These are phyloP conservation scores for Spathaspora sp. DNA, from an alignment of 1,139 yeast species.

Conservation along the genomic window DNA sequence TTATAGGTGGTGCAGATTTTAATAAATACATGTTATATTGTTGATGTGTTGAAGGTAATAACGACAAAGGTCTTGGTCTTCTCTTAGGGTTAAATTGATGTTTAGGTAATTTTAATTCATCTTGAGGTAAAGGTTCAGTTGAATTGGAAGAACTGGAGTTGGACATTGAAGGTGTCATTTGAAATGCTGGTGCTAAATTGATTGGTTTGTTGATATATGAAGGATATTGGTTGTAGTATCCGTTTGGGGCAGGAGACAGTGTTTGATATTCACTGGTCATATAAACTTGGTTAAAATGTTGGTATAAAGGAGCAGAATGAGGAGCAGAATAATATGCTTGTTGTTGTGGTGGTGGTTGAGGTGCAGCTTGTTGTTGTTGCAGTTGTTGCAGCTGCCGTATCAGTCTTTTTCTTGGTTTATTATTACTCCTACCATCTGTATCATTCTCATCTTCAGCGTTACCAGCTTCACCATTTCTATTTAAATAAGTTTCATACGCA, in stretches of 20 bases:
- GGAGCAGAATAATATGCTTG: slow-evolving; percentile 8
- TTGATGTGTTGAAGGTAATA: slow-evolving; percentile 33
- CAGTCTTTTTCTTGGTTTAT: slow-evolving; percentile 7
- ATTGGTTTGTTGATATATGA: slow-evolving; percentile 2
- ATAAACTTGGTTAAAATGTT: background rate
- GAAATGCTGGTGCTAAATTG: slow-evolving; percentile 7
- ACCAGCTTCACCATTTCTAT: slow-evolving; percentile 12
- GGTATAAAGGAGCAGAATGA: slow-evolving; percentile 3
- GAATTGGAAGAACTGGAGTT: slow-evolving; percentile 6
- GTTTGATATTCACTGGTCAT: slow-evolving; percentile 2
- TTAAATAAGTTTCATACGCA: slow-evolving; percentile 59
- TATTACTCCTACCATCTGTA: slow-evolving; percentile 4
- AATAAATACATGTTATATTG: slow-evolving; percentile 17
- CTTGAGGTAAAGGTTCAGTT: slow-evolving; percentile 5
- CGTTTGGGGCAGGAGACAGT: background rate
- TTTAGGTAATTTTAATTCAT: slow-evolving; percentile 25
- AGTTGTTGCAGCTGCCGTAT: slow-evolving; percentile 6
- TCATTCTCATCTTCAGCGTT: slow-evolving; percentile 1
- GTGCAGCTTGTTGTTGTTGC: slow-evolving; percentile 7
- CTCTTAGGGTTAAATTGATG: slow-evolving; percentile 39
- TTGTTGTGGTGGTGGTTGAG: slow-evolving; percentile 7
- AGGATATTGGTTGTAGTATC: slow-evolving; percentile 1
- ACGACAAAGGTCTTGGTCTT: slow-evolving; percentile 43
- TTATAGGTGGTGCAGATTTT: slow-evolving; percentile 12
- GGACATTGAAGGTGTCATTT: slow-evolving; percentile 9